Evolutionary conservation across 1,284 basidiomycete genomes (phyloP).

Genomic region (Leccinum subspadiceum): DNA sequence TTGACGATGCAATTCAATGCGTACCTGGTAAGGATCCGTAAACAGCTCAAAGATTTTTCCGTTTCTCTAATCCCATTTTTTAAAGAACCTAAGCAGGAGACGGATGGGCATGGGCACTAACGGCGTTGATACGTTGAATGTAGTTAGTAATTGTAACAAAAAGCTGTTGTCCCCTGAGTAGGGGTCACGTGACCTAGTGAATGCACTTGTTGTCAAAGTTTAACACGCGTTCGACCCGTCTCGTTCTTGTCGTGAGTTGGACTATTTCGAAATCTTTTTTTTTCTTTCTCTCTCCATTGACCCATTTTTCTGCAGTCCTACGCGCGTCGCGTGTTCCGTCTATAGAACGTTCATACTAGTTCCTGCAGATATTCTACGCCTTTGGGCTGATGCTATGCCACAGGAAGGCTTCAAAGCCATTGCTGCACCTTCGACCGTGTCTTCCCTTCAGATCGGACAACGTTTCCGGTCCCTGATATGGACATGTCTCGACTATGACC

Average conservation of each 20-base stretch:
- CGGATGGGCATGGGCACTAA: slow-evolving; percentile 60
- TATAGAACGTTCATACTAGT: slow-evolving; percentile 16
- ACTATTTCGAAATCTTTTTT: slow-evolving; percentile 24
- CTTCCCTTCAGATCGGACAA: slow-evolving; percentile 54
- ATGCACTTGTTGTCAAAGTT: slow-evolving; percentile 20
- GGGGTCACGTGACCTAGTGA: slow-evolving; percentile 29
- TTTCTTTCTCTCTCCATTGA: slow-evolving; percentile 3
- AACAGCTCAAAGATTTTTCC: background rate
- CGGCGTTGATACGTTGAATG: background rate
- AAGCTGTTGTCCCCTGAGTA: background rate
- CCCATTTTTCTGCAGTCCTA: slow-evolving; percentile 7
- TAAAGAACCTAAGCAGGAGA: slow-evolving; percentile 71
- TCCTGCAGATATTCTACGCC: slow-evolving; percentile 23
- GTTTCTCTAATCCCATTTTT: slow-evolving; percentile 23
- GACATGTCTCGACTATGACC: slow-evolving; percentile 75
- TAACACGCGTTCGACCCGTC: slow-evolving; percentile 26
- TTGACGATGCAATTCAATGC: slow-evolving; percentile 92
- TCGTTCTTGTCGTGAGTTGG: slow-evolving; percentile 11
- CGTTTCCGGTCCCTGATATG: slow-evolving; percentile 70
- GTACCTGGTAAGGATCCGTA: slow-evolving; percentile 59
- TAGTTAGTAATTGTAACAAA: background rate
- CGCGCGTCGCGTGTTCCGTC: slow-evolving; percentile 13
- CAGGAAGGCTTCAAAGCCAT: slow-evolving; percentile 39
- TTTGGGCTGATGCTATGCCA: slow-evolving; percentile 43
- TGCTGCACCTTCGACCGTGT: slow-evolving; percentile 37